Conservation (phyloP, 345 rosid genomes). For the Passiflora organensis region DNA sequence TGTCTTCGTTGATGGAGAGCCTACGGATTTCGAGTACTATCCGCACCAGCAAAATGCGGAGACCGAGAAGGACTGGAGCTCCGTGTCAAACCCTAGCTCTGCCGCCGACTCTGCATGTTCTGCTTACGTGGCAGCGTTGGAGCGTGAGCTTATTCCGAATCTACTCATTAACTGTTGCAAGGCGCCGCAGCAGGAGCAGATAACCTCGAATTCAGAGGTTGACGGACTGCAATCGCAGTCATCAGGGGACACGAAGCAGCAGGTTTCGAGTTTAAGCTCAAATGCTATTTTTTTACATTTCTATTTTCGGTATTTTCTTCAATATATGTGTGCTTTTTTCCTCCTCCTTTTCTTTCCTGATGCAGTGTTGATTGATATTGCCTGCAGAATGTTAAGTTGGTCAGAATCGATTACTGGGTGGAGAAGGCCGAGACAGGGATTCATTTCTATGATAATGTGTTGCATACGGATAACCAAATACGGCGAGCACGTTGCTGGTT, state of each 20-base stretch:
- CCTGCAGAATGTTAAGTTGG: conserved; percentile 92
- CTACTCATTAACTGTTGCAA: conserved; percentile 90
- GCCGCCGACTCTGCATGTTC: conserved; percentile 88
- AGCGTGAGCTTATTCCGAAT: conserved; percentile 63
- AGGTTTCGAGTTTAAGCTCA: conserved; percentile 33
- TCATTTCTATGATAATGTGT: conserved; percentile 66
- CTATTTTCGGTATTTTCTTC: background rate
- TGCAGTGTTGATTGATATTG: conserved; percentile 44
- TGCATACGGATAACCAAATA: conserved; percentile 85
- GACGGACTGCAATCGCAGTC: conserved; percentile 37
- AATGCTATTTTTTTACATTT: background rate
- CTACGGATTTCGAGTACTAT: conserved; percentile 82
- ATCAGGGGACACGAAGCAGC: conserved; percentile 62
- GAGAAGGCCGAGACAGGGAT: conserved; percentile 89
- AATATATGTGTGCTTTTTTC: background rate
- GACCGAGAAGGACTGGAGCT: conserved; percentile 51
- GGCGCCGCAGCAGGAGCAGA: conserved; percentile 53
- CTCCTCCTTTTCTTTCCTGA: conserved; percentile 12
- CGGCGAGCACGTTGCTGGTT: conserved; percentile 98
- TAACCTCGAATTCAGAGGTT: conserved; percentile 38
- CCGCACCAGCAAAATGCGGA: conserved; percentile 58
- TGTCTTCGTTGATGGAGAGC: conserved; percentile 89
- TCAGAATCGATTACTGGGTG: conserved; percentile 81
- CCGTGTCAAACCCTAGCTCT: conserved; percentile 43
- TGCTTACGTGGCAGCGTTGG: conserved; percentile 57